Evolutionary conservation across 306 rosid genomes (phyloP), one percentile per base, ranked within the genome.

Genomic region (Calophaca sinica): DNA sequence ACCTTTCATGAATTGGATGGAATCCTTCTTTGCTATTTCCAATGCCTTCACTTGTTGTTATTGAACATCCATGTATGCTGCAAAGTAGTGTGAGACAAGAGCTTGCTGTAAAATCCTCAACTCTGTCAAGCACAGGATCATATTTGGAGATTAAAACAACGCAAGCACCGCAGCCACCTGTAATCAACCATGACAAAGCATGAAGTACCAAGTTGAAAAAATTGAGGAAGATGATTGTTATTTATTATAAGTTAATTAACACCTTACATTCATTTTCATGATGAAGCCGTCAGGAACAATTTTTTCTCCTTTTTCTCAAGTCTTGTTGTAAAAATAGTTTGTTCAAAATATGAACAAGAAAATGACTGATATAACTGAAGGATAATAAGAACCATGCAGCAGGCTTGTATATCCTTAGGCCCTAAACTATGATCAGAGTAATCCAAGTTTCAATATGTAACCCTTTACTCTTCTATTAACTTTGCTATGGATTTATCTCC

Each of bases 121-220:
- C 89, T 73, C 68, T 79, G 68, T 88, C 86, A 31, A 50, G 61
- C 68, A 78, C 88, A 5, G 91, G 83, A 66, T 91, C 90, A 53
- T 91, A 88, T 85, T 84, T 94, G 80, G 98, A 94, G 63, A 94
- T 76, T 55, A 94, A 62, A 79, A 89, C 98, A 32, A 91, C 90
- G 39, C 98, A 94, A 66, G 98, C 97, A 59, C 98, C 98, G 57
- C 98, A 91, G 45, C 98, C 98, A 60, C 98, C 98, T 94, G 89
- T 66, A 78, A 77, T 42, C 85, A 80, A 59, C 69, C 60, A 55
- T 20, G 54, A 28, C 44, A 36, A 80, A 53, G 46, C 60, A 29
- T 76, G 58, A 80, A 71, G n/a, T 50, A 33, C 70, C 50, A 64
- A 52, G 51, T 29, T 62, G 57, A 28, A 68, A 70, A 48, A 36